Conservation (phyloP, 192 early-diverging fungal genomes). For the Rhizoclosmatium sp. region DNA sequence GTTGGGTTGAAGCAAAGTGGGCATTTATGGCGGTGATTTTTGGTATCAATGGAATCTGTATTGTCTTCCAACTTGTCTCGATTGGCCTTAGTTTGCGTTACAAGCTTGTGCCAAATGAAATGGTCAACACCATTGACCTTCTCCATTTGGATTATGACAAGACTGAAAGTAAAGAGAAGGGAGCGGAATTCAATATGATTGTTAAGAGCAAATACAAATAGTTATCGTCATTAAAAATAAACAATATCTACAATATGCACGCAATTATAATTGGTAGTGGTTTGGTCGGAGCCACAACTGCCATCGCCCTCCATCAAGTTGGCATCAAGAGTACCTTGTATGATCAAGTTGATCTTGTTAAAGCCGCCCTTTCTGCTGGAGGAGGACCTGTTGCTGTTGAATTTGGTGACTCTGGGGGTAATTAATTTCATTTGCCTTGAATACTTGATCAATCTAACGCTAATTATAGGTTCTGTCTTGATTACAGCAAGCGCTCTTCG, state of each 20-base stretch:
- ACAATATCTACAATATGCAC: too few relatives aligned
- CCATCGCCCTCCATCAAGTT: slow-evolving; percentile 7
- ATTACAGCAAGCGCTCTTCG: slow-evolving; percentile 16
- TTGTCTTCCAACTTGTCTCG: neutral
- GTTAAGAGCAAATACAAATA: too few relatives aligned
- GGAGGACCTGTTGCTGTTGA: neutral
- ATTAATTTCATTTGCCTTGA: too few relatives aligned
- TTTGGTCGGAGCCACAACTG: slow-evolving; percentile 26
- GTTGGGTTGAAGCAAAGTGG: neutral
- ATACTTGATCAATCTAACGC: too few relatives aligned
- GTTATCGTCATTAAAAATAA: too few relatives aligned
- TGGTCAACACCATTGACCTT: neutral
- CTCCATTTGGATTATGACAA: neutral
- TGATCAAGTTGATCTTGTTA: slow-evolving; percentile 20
- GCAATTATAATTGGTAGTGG: slow-evolving; percentile 15
- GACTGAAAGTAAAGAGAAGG: neutral
- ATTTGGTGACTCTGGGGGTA: slow-evolving; percentile 34
- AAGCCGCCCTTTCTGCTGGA: neutral
- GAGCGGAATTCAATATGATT: too few relatives aligned
- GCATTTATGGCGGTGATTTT: neutral
- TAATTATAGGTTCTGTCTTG: too few relatives aligned
- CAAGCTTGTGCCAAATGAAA: neutral
- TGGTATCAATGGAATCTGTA: neutral
- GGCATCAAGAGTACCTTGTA: slow-evolving; percentile 11
- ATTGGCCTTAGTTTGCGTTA: neutral